Percentiles rank a stretch among this genome's conserved stretches.
These are phyloP conservation scores for Avena insularis DNA, from an alignment of 176 grass and related monocot genomes.

Conservation along the genomic window DNA sequence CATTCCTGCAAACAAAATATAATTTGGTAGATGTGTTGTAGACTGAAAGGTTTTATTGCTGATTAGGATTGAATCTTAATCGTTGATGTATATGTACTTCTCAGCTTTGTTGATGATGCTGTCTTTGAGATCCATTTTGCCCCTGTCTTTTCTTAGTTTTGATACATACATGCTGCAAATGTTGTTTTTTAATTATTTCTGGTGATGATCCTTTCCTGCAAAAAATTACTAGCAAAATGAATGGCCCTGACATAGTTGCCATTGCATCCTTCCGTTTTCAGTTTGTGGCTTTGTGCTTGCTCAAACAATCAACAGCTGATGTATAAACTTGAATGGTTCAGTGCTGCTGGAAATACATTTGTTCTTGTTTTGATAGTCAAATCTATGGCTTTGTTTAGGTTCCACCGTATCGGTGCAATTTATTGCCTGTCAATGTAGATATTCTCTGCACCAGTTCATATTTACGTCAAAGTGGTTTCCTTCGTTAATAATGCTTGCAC, in stretches of 20 bases:
- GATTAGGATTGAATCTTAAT: constrained; percentile 1
- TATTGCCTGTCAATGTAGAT: constrained; percentile 6
- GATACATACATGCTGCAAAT: neutral
- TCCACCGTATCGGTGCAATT: neutral
- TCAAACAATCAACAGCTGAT: neutral
- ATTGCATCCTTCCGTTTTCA: constrained; percentile 28
- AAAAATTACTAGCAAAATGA: constrained; percentile 33
- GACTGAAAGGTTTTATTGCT: neutral
- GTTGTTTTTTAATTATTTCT: constrained; percentile 2
- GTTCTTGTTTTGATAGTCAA: neutral
- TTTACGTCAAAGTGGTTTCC: constrained; percentile 4
- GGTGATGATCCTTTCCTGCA: neutral
- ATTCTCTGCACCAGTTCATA: constrained; percentile 18
- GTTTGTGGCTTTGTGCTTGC: constrained; percentile 8
- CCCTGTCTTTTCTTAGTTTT: neutral
- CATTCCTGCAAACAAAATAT: neutral
- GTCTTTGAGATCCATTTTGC: neutral
- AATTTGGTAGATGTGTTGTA: neutral
- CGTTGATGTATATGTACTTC: neutral
- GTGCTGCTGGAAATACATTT: neutral
- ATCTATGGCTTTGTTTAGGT: neutral
- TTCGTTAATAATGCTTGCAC: constrained; percentile 29
- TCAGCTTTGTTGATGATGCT: constrained; percentile 17
- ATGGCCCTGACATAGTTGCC: neutral
- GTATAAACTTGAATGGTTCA: constrained; percentile 10